These are phyloP conservation scores for Castanea crenata DNA, from an alignment of 306 rosid species.

Conservation along the genomic window DNA sequence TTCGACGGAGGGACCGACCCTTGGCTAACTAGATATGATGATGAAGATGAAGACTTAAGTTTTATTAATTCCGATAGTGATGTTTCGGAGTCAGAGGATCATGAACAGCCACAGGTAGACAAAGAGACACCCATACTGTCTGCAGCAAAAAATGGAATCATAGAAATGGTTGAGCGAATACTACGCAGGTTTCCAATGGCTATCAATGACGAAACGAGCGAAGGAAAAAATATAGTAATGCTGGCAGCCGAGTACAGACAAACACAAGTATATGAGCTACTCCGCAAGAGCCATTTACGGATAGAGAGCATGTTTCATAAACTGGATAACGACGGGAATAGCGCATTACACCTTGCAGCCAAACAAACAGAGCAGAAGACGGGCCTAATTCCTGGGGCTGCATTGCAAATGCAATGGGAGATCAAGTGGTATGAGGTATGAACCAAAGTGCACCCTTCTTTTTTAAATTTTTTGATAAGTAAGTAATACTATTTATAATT, in stretches of 20 bases:
- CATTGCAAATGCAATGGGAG: too few relatives aligned
- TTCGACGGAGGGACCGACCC: too few relatives aligned
- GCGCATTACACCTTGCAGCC: neutral
- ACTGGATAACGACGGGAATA: neutral
- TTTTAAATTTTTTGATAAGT: too few relatives aligned
- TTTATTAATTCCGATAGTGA: too few relatives aligned
- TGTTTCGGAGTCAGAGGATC: too few relatives aligned
- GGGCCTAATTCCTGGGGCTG: conserved; percentile 9
- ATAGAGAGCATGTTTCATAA: neutral
- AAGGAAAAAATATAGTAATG: neutral
- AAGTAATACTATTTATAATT: too few relatives aligned
- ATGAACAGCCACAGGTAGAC: neutral
- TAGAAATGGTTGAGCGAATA: neutral
- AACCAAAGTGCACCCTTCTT: too few relatives aligned
- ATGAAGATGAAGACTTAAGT: too few relatives aligned
- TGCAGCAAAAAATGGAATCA: neutral
- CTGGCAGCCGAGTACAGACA: neutral
- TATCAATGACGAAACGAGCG: neutral
- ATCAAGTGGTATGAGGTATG: neutral
- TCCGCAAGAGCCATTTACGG: neutral
- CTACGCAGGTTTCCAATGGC: neutral
- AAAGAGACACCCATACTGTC: neutral
- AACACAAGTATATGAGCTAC: neutral
- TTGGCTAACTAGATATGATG: too few relatives aligned
- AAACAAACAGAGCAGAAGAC: neutral